These are phyloP conservation scores for Vicia sativa DNA, from an alignment of 306 rosid genomes.

Conservation along the genomic window DNA sequence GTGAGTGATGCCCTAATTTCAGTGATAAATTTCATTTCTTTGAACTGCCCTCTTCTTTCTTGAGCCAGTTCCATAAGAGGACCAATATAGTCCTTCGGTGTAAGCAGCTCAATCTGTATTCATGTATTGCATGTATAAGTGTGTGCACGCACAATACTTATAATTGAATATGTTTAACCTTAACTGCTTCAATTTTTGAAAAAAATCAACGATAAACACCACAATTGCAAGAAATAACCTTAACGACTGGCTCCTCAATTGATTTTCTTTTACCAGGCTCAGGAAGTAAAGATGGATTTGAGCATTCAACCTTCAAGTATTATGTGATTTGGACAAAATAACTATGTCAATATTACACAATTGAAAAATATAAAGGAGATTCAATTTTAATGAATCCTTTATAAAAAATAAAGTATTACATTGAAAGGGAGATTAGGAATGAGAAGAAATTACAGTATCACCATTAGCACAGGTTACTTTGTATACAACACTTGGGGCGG, in stretches of 20 bases:
- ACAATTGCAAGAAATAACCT: conserved; percentile 49
- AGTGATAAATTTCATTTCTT: conserved; percentile 88
- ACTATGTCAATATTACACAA: conserved; percentile 32
- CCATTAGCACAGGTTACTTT: conserved; percentile 68
- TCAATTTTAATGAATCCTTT: conserved; percentile 29
- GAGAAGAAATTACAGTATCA: conserved; percentile 77
- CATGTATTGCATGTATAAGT: conserved; percentile 35
- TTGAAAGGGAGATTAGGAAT: conserved; percentile 51
- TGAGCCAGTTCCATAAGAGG: conserved; percentile 90
- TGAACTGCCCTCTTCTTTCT: conserved; percentile 90
- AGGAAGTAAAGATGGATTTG: conserved; percentile 81
- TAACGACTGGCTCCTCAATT: conserved; percentile 83
- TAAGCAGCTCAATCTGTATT: conserved; percentile 84
- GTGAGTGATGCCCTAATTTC: conserved; percentile 79
- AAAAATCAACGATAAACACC: conserved; percentile 28
- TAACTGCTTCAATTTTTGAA: conserved; percentile 32
- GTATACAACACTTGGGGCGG: conserved; percentile 88
- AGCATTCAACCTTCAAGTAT: conserved; percentile 66
- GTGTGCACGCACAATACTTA: conserved; percentile 14
- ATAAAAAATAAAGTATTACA: conserved; percentile 24
- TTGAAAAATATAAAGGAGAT: conserved; percentile 25
- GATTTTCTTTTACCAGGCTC: conserved; percentile 73
- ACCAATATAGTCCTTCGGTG: conserved; percentile 90
- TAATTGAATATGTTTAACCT: conserved; percentile 8
- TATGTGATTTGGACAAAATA: conserved; percentile 38